A percentile compares a stretch with the other conserved stretches of the same genome.
Conservation (phyloP, 306 rosid species). For the Alnus rubra region DNA sequence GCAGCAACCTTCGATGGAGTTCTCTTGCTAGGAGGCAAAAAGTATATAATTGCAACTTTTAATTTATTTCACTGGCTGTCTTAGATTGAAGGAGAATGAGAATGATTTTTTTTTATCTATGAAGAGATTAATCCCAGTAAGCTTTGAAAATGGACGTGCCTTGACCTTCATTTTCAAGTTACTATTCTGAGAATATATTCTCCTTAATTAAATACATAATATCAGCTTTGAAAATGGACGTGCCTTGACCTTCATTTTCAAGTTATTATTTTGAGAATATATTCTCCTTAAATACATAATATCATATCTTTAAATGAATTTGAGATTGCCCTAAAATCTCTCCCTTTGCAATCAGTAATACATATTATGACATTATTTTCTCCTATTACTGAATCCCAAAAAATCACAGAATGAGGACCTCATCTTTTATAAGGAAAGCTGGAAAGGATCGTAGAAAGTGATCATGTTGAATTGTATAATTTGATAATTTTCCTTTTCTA, state of each 20-base stretch:
- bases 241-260: background rate
- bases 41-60: background rate
- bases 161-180: no score
- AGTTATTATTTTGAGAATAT: background rate
- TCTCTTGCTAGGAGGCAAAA: background rate
- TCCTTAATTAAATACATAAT: no score
- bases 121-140: no score
- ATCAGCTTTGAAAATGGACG: background rate
- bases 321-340: slow-evolving; percentile 4
- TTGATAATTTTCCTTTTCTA: no score
- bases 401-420: no score
- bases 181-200: background rate
- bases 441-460: background rate
- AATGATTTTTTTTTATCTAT: no score
- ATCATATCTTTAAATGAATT: no score
- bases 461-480: no score
- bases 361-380: background rate
- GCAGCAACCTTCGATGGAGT: background rate
- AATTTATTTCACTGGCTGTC: no score
- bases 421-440: background rate
- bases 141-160: background rate
- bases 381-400: no score
- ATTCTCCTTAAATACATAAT: background rate
- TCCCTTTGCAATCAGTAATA: background rate
- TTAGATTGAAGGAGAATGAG: no score